Evolutionary conservation across 257 asterid genomes (phyloP), one percentile per base, ranked within the genome.

Genomic region (Lithospermum erythrorhizon): DNA sequence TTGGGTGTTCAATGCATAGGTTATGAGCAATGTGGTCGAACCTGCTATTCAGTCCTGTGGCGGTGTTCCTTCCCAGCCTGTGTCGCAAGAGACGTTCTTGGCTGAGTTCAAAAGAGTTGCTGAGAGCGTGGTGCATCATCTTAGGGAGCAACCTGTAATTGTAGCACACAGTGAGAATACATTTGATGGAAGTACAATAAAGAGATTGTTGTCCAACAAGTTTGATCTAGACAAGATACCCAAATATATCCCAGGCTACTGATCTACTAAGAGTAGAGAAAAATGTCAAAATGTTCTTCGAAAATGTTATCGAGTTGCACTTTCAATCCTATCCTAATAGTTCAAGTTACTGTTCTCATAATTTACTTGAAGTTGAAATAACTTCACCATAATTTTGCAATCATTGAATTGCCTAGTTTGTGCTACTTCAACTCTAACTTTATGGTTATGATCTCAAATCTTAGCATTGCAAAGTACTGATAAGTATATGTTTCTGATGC

Each of bases 141-240:
- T 93, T 24, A 80, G 77, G 68, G 97, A 89, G 59, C 87, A 83
- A 61, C 99, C 97, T 0, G 87, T 79, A 37, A 89, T 93, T 58
- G 97, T 93, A 68, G 99, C 99, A 64, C 99, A 89, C 53, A 83
- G 79, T 25, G 95, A 86, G 79, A 86, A 83, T 60, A 80, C 83
- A 9, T 93, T 84, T 35, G 96, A 89, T 61, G 99, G 99, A 67
- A 81, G 82, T 65, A 95, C 87, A 55, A 79, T 89, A 56, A 78
- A 68, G 77, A 83, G 89, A 72, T 79, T 89, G 15, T 54, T 93
- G 55, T 77, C 95, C 53, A 84, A 89, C 79, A 86, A 84, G 64
- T 84, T 81, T 56, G 99, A 86, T 79, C 67, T 86, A 61, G 93
- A 86, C 52, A 89, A 84, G 99, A 97, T 86, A 60, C 53, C 74